Conservation (phyloP, 208 protist species). For the Sergeia podlipaevii region DNA sequence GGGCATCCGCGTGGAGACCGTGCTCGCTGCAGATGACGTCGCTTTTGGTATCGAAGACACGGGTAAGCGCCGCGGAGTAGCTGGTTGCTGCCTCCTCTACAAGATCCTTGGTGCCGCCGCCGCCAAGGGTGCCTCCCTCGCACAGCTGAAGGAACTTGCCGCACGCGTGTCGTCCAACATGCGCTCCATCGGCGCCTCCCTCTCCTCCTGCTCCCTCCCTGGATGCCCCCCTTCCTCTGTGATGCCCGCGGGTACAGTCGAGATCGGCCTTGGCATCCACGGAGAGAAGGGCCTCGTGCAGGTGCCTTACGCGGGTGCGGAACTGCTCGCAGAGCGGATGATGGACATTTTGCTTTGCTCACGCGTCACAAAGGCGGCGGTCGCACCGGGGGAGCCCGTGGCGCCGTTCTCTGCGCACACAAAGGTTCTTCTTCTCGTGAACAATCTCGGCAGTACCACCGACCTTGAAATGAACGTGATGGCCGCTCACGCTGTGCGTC, state of each 20-base stretch:
- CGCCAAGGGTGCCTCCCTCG: conserved; percentile 33
- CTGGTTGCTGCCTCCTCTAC: conserved; percentile 83
- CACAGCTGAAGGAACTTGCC: conserved; percentile 41
- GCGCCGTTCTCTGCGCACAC: conserved; percentile 5
- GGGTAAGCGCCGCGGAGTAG: conserved; percentile 64
- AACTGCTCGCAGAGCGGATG: conserved; percentile 24
- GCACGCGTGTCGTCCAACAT: conserved; percentile 38
- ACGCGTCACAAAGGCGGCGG: neutral
- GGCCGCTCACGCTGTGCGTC: conserved; percentile 20
- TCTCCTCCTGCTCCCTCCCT: conserved; percentile 68
- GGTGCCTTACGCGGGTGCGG: conserved; percentile 22
- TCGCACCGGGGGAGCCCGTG: conserved; percentile 5
- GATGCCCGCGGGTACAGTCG: conserved; percentile 41
- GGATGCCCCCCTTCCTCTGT: conserved; percentile 40
- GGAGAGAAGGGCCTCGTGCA: conserved; percentile 66
- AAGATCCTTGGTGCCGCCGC: conserved; percentile 82
- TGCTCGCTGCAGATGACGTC: conserved; percentile 83
- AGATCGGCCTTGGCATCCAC: conserved; percentile 91
- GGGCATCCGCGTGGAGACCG: conserved; percentile 56
- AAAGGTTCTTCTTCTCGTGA: conserved; percentile 68
- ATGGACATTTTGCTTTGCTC: conserved; percentile 24
- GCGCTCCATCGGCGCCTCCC: conserved; percentile 66
- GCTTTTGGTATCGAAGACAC: conserved; percentile 44
- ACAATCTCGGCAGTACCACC: conserved; percentile 86
- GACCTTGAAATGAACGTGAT: conserved; percentile 73